Evolutionary conservation across 2,329 filamentous ascomycete genomes (phyloP).

Genomic region (Didymella lethalis): DNA sequence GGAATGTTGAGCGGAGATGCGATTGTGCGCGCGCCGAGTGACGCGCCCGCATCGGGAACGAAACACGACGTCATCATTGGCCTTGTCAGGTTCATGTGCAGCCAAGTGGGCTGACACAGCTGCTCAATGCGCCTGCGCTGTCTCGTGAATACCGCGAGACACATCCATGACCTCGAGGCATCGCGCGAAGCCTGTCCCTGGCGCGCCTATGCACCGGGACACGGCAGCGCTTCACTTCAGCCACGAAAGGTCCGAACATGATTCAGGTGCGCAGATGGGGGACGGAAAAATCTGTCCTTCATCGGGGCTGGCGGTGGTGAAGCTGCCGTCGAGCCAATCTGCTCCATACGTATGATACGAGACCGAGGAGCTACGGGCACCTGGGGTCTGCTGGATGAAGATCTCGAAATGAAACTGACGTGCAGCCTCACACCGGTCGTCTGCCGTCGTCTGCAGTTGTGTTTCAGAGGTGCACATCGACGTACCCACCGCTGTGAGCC

Average conservation of each 20-base stretch:
- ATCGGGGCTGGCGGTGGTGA: constrained; percentile 8
- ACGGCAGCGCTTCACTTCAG: neutral
- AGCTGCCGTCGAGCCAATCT: constrained; percentile 7
- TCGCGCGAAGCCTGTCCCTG: neutral
- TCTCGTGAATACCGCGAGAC: constrained; percentile 9
- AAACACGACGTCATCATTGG: constrained; percentile 13
- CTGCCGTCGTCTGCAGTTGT: constrained; percentile 2
- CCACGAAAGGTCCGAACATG: neutral
- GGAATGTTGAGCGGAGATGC: constrained; percentile 16
- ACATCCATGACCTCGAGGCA: neutral
- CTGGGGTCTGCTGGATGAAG: constrained; percentile 3
- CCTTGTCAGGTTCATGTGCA: constrained; percentile 6
- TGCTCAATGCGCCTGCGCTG: neutral
- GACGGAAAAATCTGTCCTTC: constrained; percentile 13
- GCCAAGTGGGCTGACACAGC: constrained; percentile 12
- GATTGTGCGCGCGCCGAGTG: constrained; percentile 11
- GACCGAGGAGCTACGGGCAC: constrained; percentile 1
- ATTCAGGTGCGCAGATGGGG: constrained; percentile 4
- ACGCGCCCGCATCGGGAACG: neutral
- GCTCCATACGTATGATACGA: neutral
- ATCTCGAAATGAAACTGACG: constrained; percentile 8
- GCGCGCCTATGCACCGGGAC: neutral
- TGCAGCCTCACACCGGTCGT: constrained; percentile 6
- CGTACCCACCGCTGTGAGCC: neutral
- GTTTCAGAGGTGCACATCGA: neutral